Evolutionary conservation across 1,139 yeast species (phyloP), one percentile per base, ranked within the genome.

Genomic region (Saccharomyces hybrid): DNA sequence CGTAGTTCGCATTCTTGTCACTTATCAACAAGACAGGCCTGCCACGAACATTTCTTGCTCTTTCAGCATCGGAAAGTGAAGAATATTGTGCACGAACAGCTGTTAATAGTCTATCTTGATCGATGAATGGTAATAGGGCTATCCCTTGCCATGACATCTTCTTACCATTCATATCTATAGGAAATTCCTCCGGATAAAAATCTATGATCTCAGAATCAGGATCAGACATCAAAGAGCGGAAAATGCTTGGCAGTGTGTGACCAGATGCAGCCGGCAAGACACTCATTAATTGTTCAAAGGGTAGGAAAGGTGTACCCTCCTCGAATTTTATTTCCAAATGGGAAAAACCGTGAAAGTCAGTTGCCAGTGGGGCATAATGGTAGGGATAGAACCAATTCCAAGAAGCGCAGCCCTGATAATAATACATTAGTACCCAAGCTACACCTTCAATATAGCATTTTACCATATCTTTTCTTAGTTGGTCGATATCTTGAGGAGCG

Each of bases 371-470:
- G 0, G 99, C 98, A 73, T 95, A 95, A 69, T 95, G 99, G 68
- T 85, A 93, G 0, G 98, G 99, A 65, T 86, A 95, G 70, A 82
- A 95, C 99, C 99, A 95, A 55, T 85, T 86, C 99, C 99, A 95
- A 0, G 98, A 91, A 0, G 97, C 96, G 73, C 98, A 93, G 2
- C 97, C 98, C 73, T 93, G 99, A 69, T 88, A 93, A 72, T 95
- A 95, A 70, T 95, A 95, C 55, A 88, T 73, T 58, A 93, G 75
- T 1, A 86, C 97, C 99, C 99, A 95, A 16, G 96, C 83, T 5
- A 93, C 86, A 57, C 99, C 99, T 71, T 93, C 97, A 56, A 95
- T 79, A 67, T 95, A 95, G 56, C 84, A 80, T 52, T 76, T 75
- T 0, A 85, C 91, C 64, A 93, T 83, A 47, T 80, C 77, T 57